Conservation (phyloP, 805 yeast genomes). For the Priceomyces carsonii region DNA sequence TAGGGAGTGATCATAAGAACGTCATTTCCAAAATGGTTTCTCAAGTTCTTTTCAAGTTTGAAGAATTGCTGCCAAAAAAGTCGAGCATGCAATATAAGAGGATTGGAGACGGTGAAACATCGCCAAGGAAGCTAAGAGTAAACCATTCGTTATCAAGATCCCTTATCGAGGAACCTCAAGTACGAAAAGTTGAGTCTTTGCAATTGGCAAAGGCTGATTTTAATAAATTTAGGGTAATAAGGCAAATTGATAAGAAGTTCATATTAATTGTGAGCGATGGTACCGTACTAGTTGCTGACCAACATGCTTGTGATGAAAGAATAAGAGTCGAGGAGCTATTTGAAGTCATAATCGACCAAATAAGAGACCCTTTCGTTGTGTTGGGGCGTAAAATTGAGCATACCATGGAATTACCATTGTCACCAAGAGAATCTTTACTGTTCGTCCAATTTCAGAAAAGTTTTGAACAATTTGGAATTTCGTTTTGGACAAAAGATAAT, state of each 20-base stretch:
- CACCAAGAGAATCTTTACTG: conserved; percentile 10
- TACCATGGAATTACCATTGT: conserved; percentile 5
- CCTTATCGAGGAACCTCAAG: too few relatives aligned
- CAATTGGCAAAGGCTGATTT: conserved; percentile 21
- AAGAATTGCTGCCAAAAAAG: too few relatives aligned
- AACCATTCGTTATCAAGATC: too few relatives aligned
- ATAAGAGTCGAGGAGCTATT: conserved; percentile 56
- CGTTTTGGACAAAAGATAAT: conserved; percentile 6
- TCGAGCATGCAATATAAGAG: too few relatives aligned
- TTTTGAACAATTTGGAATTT: conserved; percentile 20
- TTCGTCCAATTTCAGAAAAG: conserved; percentile 13
- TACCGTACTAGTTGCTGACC: conserved; percentile 57
- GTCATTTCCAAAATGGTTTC: too few relatives aligned
- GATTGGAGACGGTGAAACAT: background rate
- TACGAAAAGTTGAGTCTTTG: too few relatives aligned
- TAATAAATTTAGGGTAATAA: conserved; percentile 32
- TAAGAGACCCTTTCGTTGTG: conserved; percentile 21
- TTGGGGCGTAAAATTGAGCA: conserved; percentile 7
- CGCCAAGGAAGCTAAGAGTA: conserved; percentile 3
- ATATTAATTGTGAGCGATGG: conserved; percentile 42
- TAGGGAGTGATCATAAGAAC: too few relatives aligned
- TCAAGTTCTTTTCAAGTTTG: too few relatives aligned
- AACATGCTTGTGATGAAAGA: conserved; percentile 86
- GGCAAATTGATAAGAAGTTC: conserved; percentile 67
- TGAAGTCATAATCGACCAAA: conserved; percentile 32